A percentile compares a stretch with the other conserved stretches of the same genome.
Evolutionary conservation across 83 land plant genomes (phyloP).

Genomic region (Picea mariana): DNA sequence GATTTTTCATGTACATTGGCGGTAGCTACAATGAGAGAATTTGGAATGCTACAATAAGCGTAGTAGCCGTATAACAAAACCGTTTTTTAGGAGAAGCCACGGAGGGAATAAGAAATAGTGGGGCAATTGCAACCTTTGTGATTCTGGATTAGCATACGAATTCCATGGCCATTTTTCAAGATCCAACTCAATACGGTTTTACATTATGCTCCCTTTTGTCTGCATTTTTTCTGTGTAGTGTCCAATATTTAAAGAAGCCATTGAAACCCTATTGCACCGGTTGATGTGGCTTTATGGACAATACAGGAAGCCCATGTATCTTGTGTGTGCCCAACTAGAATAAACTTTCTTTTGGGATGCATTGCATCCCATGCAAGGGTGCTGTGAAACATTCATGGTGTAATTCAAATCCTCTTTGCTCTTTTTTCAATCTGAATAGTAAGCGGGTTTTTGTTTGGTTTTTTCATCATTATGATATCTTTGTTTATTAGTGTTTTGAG

Average conservation of each 20-base stretch:
- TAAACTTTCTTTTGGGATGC: conserved; percentile 58
- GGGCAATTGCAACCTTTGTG: neutral
- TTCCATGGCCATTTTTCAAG: neutral
- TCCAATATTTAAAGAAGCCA: no score
- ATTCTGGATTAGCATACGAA: neutral
- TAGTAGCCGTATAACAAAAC: neutral
- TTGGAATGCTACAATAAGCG: neutral
- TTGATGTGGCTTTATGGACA: conserved; percentile 13
- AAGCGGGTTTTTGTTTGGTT: no score
- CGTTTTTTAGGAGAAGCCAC: neutral
- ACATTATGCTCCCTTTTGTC: no score
- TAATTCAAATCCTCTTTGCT: neutral
- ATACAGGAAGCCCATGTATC: conserved; percentile 27
- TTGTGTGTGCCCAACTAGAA: conserved; percentile 29
- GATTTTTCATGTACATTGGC: no score
- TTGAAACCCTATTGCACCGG: conserved; percentile 33
- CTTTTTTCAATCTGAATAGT: neutral
- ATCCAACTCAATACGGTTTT: neutral
- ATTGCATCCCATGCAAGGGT: conserved; percentile 47
- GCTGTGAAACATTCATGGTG: conserved; percentile 28
- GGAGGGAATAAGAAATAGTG: neutral
- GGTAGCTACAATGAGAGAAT: neutral
- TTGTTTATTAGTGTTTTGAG: no score
- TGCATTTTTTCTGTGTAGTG: no score
- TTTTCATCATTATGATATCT: no score